Evolutionary conservation across 1,284 basidiomycete species (phyloP), one percentile per base, ranked within the genome.

Genomic region (Apiotrichum laibachii): DNA sequence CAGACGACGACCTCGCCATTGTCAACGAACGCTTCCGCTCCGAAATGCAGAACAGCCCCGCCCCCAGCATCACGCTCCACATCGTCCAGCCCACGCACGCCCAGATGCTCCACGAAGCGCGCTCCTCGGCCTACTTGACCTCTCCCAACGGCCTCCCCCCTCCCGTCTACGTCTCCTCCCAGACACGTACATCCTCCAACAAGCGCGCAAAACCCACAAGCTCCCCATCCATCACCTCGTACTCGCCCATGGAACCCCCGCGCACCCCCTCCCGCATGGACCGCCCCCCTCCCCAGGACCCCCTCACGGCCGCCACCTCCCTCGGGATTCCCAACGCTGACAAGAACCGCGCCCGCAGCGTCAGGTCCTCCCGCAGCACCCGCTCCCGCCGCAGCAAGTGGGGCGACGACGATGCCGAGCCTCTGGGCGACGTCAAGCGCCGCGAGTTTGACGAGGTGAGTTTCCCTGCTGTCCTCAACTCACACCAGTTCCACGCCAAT

Each of bases 401-500:
- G 67, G 75, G 75, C 11, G 68, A 75, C 46, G 71, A 73, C 52
- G 64, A 76, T 62, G 72, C 71, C 15, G 73, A 77, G 62, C 73
- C 73, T 18, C 40, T 76, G 44, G 72, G 72, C 15, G 72, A 69
- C 33, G 67, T 70, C 31, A 64, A 68, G 48, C 65, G 68, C 48
- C 64, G 73, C 26, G 62, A 68, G 52, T 77, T 70, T 66, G 57
- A 70, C 11, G 72, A 73, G 55, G 73, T 75, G 58, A 62, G 73
- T 63, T 2, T 42, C 10, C 7, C 31, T 13, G 16, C 26, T 22
- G 45, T 6, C 5, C 43, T 13, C 61, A 35, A 50, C 12, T 3
- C 15, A 8, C 9, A 3, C 6, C 57, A 74, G 72, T 96, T 96
- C 71, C 92, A 95, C 67, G 83, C 82, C 34, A 88, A 89, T 77